Evolutionary conservation across 164 flowering plant genomes (phyloP).

Genomic region (Platanus orientalis): DNA sequence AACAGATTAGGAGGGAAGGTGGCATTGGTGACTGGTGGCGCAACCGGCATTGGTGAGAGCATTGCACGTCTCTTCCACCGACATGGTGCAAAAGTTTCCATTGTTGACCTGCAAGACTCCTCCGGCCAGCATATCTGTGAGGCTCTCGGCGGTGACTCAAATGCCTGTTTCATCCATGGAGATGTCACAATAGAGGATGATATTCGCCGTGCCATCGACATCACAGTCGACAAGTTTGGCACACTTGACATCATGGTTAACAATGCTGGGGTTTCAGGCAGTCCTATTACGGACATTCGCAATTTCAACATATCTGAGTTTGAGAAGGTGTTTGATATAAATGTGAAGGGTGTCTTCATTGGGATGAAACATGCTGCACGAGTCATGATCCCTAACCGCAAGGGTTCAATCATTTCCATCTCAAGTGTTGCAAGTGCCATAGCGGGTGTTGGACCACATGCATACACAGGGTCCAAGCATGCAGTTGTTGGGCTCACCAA

Average conservation of each 20-base stretch:
- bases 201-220: constrained; percentile 55
- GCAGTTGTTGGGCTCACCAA: constrained; percentile 75
- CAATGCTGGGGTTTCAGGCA: constrained; percentile 74
- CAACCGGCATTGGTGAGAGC: constrained; percentile 82
- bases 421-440: constrained; percentile 50
- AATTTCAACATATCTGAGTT: constrained; percentile 42
- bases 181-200: constrained; percentile 73
- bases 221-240: constrained; percentile 52
- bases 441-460: constrained; percentile 76
- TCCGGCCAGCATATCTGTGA: constrained; percentile 42
- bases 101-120: constrained; percentile 66
- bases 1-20: constrained; percentile 72
- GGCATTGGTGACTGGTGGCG: constrained; percentile 87
- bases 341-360: constrained; percentile 70
- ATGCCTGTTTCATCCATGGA: constrained; percentile 44
- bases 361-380: constrained; percentile 97
- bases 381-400: constrained; percentile 63
- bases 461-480: constrained; percentile 78
- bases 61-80: constrained; percentile 57
- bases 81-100: constrained; percentile 73
- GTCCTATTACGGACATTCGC: constrained; percentile 54
- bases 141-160: constrained; percentile 38
- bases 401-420: constrained; percentile 61
- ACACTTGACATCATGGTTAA: constrained; percentile 79
- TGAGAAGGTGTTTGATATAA: constrained; percentile 59